Conservation (phyloP, 306 rosid genomes). For the Neltuma alba region DNA sequence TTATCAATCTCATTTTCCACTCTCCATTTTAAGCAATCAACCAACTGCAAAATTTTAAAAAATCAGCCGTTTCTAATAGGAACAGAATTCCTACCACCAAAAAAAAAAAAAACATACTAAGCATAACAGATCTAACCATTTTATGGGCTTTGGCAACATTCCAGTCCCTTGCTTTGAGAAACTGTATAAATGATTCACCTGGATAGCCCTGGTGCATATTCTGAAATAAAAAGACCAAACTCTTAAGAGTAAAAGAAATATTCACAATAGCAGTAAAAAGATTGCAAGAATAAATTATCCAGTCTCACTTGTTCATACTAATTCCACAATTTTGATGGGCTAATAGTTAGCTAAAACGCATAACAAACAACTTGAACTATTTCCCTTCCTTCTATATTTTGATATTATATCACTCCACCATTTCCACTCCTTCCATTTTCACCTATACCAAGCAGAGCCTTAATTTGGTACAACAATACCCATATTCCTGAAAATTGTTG, state of each 20-base stretch:
- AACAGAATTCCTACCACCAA: constrained; percentile 11
- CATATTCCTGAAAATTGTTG: constrained; percentile 9
- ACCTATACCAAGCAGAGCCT: not conserved
- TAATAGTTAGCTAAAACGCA: not conserved
- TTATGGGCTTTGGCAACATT: constrained; percentile 85
- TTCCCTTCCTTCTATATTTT: not conserved
- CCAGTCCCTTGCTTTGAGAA: constrained; percentile 93
- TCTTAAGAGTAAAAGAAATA: constrained; percentile 6
- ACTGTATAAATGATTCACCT: constrained; percentile 62
- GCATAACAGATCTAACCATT: constrained; percentile 54
- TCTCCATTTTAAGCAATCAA: constrained; percentile 91
- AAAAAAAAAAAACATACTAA: not conserved
- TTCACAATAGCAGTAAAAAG: constrained; percentile 9
- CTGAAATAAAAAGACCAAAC: constrained; percentile 53
- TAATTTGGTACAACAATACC: constrained; percentile 15
- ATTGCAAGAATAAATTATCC: not conserved
- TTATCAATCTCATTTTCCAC: constrained; percentile 79
- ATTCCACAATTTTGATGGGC: constrained; percentile 6
- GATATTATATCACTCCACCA: not conserved
- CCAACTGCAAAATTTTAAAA: constrained; percentile 57
- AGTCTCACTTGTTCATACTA: not conserved
- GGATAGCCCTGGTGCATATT: constrained; percentile 83
- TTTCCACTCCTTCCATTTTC: not conserved
- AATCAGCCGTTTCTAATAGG: constrained; percentile 31
- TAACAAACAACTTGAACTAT: not conserved